Evolutionary conservation across 495 filamentous ascomycete species (phyloP).

Genomic region (Tuber magnatum): DNA sequence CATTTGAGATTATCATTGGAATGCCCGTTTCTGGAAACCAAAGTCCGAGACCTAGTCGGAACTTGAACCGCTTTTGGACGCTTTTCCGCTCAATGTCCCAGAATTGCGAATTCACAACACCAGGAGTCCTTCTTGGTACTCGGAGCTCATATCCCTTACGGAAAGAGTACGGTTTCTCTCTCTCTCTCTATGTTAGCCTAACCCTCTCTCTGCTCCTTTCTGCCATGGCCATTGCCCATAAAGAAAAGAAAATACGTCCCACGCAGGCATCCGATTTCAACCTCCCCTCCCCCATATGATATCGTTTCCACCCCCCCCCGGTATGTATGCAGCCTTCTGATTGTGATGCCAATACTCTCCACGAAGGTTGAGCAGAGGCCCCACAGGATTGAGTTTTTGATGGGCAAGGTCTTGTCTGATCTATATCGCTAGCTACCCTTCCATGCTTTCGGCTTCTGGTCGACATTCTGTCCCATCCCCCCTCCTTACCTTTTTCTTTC

Average conservation of each 20-base stretch:
- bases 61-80: constrained; percentile 15
- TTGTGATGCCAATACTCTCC: not conserved
- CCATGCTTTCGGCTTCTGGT: not conserved
- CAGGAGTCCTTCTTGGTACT: constrained; percentile 20
- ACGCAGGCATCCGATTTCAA: not conserved
- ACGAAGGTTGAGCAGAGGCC: not conserved
- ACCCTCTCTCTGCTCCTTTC: not conserved
- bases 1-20: constrained; percentile 14
- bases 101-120: constrained; percentile 19
- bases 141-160: constrained; percentile 33
- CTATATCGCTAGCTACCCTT: constrained; percentile 1
- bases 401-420: not conserved
- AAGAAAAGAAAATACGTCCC: not conserved
- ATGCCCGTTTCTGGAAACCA: constrained; percentile 11
- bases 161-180: constrained; percentile 22
- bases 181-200: not conserved
- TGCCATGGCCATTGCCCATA: not conserved
- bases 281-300: constrained; percentile 1
- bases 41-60: not conserved
- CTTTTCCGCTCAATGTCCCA: constrained; percentile 19
- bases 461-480: not conserved
- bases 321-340: not conserved
- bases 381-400: not conserved
- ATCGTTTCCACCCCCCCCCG: not conserved
- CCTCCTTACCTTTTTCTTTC: constrained; percentile 1